Evolutionary conservation across 2,329 filamentous ascomycete genomes (phyloP).

Genomic region (Hawksworthiomyces lignivorus): DNA sequence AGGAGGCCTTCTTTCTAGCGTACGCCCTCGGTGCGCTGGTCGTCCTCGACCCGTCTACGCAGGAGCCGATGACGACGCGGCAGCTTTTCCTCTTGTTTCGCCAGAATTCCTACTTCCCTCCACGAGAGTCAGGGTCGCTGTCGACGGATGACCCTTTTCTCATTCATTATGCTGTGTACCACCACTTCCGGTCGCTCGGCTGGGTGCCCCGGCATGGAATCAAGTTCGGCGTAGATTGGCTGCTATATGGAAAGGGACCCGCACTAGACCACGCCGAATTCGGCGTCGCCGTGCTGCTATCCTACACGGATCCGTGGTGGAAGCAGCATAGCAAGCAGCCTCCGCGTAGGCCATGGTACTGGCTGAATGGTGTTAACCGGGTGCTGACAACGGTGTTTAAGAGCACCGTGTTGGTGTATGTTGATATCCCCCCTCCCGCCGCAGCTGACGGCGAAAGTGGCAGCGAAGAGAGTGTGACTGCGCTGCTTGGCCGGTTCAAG

Average conservation of each 20-base stretch:
- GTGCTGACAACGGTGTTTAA: conserved; percentile 88
- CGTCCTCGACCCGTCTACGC: conserved; percentile 45
- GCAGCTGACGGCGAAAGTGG: conserved; percentile 24
- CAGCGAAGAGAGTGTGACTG: conserved; percentile 46
- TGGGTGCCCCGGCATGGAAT: conserved; percentile 91
- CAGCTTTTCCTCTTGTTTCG: conserved; percentile 62
- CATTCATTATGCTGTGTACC: conserved; percentile 80
- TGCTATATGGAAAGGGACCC: conserved; percentile 89
- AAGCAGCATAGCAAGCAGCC: conserved; percentile 31
- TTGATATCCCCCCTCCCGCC: conserved; percentile 72
- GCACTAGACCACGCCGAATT: conserved; percentile 96
- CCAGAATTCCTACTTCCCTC: conserved; percentile 61
- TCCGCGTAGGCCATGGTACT: conserved; percentile 56
- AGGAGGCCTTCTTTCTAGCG: conserved; percentile 85
- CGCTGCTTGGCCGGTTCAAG: conserved; percentile 60
- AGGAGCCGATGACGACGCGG: conserved; percentile 38
- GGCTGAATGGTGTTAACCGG: conserved; percentile 82
- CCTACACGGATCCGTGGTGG: conserved; percentile 73
- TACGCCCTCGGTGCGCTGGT: conserved; percentile 72
- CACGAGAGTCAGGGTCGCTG: conserved; percentile 26
- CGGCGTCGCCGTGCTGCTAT: conserved; percentile 74
- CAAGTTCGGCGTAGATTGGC: conserved; percentile 90
- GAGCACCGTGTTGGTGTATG: conserved; percentile 81
- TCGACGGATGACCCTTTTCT: conserved; percentile 75
- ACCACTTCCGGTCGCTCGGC: conserved; percentile 90